phyloP scores from a whole-genome alignment of 2,329 filamentous ascomycete genomes.

The Venturia oleaginea region DNA sequence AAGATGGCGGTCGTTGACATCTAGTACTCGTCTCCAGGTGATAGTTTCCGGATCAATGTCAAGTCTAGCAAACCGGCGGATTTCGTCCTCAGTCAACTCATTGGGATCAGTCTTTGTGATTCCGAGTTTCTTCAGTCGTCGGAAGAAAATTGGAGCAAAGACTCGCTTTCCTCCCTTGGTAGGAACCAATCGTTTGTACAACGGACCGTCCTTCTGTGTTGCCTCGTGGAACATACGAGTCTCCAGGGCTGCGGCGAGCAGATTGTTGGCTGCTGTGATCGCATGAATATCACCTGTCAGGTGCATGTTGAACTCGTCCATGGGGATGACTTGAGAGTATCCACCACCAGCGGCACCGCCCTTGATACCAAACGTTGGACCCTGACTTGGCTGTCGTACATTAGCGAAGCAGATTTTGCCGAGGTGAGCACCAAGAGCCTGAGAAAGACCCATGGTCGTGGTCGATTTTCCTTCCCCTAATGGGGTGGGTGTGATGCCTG shows the following conservation, averaged over 20 bases:
- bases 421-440: conserved; percentile 83
- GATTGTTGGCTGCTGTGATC: conserved; percentile 92
- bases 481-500: conserved; percentile 92
- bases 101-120: conserved; percentile 93
- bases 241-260: conserved; percentile 91
- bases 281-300: conserved; percentile 97
- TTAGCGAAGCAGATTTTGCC: conserved; percentile 89
- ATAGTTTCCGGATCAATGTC: conserved; percentile 97
- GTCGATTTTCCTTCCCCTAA: conserved; percentile 97
- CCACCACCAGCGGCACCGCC: conserved; percentile 93
- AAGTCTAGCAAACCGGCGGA: conserved; percentile 76
- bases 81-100: conserved; percentile 83
- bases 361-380: conserved; percentile 98
- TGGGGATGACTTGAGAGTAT: conserved; percentile 98
- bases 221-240: conserved; percentile 98
- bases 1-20: conserved; percentile 94
- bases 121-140: conserved; percentile 86
- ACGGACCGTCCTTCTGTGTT: conserved; percentile 80
- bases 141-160: conserved; percentile 87
- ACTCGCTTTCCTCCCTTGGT: conserved; percentile 80
- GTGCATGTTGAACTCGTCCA: conserved; percentile 99
- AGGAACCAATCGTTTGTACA: conserved; percentile 83
- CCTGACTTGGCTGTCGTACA: conserved; percentile 92
- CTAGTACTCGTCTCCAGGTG: conserved; percentile 90
- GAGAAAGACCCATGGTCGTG: conserved; percentile 89